These are phyloP conservation scores for Prunus dulcis DNA, from an alignment of 306 rosid genomes.

Conservation along the genomic window DNA sequence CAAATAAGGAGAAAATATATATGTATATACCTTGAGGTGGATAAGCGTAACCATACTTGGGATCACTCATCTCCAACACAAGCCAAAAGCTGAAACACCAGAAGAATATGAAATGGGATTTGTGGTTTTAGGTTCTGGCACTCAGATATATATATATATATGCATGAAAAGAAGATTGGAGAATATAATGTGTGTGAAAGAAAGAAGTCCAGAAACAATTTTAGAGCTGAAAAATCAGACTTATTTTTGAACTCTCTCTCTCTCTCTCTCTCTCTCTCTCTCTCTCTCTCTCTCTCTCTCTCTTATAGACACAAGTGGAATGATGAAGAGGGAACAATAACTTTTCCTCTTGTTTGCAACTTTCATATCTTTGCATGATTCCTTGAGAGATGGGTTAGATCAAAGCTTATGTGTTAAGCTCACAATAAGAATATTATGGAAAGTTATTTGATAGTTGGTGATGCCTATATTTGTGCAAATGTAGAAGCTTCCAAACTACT, in stretches of 20 bases:
- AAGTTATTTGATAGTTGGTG: background rate
- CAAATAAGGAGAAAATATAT: background rate
- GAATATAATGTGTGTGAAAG: background rate
- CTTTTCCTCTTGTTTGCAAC: background rate
- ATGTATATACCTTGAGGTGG: conserved; percentile 55
- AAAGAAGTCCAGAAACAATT: background rate
- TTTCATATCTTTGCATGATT: background rate
- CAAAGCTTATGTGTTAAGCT: background rate
- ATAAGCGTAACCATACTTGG: conserved; percentile 66
- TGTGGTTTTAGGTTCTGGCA: background rate
- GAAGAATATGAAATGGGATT: background rate
- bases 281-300: too few relatives aligned
- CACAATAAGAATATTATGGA: background rate
- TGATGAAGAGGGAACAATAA: background rate
- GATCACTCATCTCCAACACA: conserved; percentile 43
- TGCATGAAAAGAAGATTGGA: background rate
- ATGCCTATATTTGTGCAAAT: background rate
- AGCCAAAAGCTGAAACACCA: background rate
- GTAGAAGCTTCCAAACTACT: background rate
- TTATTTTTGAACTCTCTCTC: background rate
- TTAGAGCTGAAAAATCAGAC: too few relatives aligned
- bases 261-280: too few relatives aligned
- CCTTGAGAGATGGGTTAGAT: background rate
- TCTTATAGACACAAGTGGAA: background rate
- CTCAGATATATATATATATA: background rate